Evolutionary conservation across 2,329 filamentous ascomycete genomes (phyloP).

Genomic region (Orbilia javanica): DNA sequence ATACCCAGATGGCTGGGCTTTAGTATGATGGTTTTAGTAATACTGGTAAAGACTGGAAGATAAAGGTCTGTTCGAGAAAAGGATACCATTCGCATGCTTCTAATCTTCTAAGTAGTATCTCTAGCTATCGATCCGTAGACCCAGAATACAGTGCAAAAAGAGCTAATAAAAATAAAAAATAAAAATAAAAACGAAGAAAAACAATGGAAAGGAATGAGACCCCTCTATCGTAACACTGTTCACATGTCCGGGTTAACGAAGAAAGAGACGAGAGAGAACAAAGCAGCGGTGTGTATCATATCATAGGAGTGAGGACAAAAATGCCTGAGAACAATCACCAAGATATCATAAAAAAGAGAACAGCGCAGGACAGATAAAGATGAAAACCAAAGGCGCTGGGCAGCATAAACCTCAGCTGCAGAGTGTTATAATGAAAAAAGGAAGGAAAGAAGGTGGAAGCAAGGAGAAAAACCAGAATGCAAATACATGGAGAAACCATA

Average conservation of each 20-base stretch:
- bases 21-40: neutral
- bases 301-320: neutral
- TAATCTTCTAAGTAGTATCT: slow-evolving; percentile 29
- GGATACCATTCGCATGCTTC: slow-evolving; percentile 35
- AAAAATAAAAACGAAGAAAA: neutral
- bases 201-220: slow-evolving; percentile 7
- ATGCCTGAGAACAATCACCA: neutral
- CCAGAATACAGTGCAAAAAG: neutral
- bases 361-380: neutral
- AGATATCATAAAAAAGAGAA: neutral
- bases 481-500: slow-evolving; percentile 9
- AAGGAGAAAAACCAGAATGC: neutral
- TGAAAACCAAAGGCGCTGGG: slow-evolving; percentile 6
- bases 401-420: neutral
- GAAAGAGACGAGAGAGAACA: neutral
- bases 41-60: neutral
- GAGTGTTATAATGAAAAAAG: neutral
- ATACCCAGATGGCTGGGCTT: slow-evolving; percentile 1
- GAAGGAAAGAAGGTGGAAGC: neutral
- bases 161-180: neutral
- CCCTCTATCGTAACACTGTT: slow-evolving; percentile 11
- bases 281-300: slow-evolving; percentile 6
- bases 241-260: neutral
- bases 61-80: slow-evolving; percentile 4
- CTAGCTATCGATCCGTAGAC: slow-evolving; percentile 17